Evolutionary conservation across 2,329 filamentous ascomycete species (phyloP).

Genomic region (Sclerotinia spermophila): DNA sequence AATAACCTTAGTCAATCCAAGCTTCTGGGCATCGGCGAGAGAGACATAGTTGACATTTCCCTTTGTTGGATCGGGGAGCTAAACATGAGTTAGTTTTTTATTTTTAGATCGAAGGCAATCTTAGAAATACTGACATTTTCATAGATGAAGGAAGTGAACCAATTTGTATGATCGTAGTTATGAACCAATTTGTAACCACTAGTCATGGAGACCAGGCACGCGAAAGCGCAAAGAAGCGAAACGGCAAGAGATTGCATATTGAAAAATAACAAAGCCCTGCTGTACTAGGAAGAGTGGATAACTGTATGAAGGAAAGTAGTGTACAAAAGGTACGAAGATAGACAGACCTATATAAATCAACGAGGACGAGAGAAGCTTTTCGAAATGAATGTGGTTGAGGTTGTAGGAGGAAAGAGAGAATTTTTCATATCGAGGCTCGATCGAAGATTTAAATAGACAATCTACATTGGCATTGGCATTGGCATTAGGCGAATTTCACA

Average conservation of each 20-base stretch:
- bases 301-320: neutral
- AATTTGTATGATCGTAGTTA: constrained; percentile 28
- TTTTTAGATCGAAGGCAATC: neutral
- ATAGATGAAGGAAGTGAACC: constrained; percentile 27
- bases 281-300: neutral
- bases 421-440: neutral
- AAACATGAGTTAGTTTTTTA: neutral
- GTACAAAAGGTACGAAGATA: neutral
- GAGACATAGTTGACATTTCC: constrained; percentile 38
- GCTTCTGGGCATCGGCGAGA: constrained; percentile 46
- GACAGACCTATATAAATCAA: neutral
- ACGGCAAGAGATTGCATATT: constrained; percentile 10
- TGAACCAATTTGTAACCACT: constrained; percentile 24
- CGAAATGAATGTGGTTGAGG: neutral
- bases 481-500: neutral
- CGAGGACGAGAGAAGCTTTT: neutral
- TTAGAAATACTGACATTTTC: constrained; percentile 19
- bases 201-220: neutral
- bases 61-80: constrained; percentile 28
- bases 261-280: neutral
- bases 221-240: neutral
- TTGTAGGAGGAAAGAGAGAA: neutral
- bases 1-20: constrained; percentile 55
- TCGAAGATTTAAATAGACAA: neutral
- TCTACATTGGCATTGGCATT: neutral